Evolutionary conservation across 805 yeast genomes (phyloP).

Genomic region (Metschnikowia arizonensis): DNA sequence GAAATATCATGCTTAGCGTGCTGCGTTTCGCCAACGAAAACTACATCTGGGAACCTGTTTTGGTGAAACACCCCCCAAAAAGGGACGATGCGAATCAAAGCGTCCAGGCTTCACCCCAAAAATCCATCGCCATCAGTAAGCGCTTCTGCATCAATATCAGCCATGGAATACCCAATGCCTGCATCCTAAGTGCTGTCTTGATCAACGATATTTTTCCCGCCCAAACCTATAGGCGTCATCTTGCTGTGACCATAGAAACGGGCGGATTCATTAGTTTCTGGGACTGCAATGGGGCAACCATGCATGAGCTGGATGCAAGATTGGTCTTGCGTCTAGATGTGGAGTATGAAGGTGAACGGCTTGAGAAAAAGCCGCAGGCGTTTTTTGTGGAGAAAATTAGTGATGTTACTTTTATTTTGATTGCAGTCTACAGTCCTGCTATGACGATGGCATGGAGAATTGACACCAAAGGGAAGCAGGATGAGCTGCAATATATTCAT

Average conservation of each 20-base stretch:
- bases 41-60: conserved; percentile 41
- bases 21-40: conserved; percentile 37
- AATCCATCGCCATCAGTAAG: conserved; percentile 30
- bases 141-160: conserved; percentile 26
- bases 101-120: not conserved
- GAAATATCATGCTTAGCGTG: conserved; percentile 32
- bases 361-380: conserved; percentile 20
- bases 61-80: conserved; percentile 9
- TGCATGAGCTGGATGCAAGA: conserved; percentile 30
- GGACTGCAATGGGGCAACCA: conserved; percentile 46
- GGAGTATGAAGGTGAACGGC: conserved; percentile 4
- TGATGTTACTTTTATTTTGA: conserved; percentile 33
- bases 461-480: conserved; percentile 8
- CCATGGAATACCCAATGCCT: not conserved
- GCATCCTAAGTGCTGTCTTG: conserved; percentile 32
- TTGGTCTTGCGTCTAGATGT: conserved; percentile 19
- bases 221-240: conserved; percentile 24
- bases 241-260: conserved; percentile 30
- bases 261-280: conserved; percentile 49
- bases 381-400: conserved; percentile 20
- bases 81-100: not conserved
- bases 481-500: not conserved
- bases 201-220: conserved; percentile 27
- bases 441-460: conserved; percentile 42
- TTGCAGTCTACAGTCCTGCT: conserved; percentile 46